Evolutionary conservation across 352 stramenopile genomes (phyloP), one percentile per base, ranked within the genome.

Genomic region (Pythium oligandrum): DNA sequence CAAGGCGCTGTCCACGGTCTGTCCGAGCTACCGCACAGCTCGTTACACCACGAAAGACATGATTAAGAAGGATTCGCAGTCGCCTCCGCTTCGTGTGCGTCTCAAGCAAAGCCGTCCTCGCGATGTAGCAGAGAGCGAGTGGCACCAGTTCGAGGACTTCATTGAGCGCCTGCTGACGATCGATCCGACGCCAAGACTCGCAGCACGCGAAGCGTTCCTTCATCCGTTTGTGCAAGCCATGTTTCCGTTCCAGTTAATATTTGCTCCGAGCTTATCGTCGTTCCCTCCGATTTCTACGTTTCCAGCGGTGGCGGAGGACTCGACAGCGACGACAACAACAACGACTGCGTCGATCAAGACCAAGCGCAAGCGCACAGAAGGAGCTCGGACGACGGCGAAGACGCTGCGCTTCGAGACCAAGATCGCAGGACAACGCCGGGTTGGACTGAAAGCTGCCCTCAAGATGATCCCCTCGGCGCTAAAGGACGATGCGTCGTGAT

Each of bases 161-260:
- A 68, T 88, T 44, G 63, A 61, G 48, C 51, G 49, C 36, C 59
- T 88, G 5, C 49, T 91, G 43, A 71, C 83, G 30, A 55, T 83
- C 2, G 63, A 89, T 36, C 78, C 75, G 1, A 45, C 26, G 8
- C 72, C 63, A 11, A 64, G 81, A 4, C 45, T 84, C 26, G 72
- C 72, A 12, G 74, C 81, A 30, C 75, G 70, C 35, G 46, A 49
- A 6, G 81, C 76, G 34, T 66, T 91, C 8, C 64, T 86, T 44
- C 78, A 91, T 40, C 78, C 81, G 9, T 91, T 91, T 53, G 38
- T 89, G 50, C 77, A 88, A 61, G 51, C 63, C 7, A 78, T 81
- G 31, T 89, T 89, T 48, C 81, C 81, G 6, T 90, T 88, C 39
- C 60, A 56, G 43, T 66, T 71, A n/a, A 59, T 89, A 7, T 88